Base-by-base conservation (phyloP, 2,329 filamentous ascomycete species). In the Lachnellula willkommii region DNA sequence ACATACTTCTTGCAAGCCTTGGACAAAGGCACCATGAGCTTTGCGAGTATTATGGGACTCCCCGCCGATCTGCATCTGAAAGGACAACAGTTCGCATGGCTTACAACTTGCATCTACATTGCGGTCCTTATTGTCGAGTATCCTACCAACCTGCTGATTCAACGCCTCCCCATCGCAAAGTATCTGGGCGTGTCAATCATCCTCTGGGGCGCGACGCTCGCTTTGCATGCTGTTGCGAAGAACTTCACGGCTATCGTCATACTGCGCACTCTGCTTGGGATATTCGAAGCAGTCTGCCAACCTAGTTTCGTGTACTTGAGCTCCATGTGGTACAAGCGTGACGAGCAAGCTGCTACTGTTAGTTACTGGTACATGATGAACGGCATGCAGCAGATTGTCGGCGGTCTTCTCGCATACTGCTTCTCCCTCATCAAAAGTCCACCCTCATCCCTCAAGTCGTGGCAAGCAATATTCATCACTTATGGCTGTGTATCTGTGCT, bases 291-390 rank as follows among this genome's bases (percentile, higher is more conserved):
- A 0, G 82, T 83, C 0, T 84, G 88, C 4, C 87, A 84, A 1
- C 86, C 86, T 0, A 81, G 83, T 0, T 88, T 88, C 63, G 80
- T 84, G 0, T 74, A 88, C 2, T 75, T 89, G 60, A 87, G 83
- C 2, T 80, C 76, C 4, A 83, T 88, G 72, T 89, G 86, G 85
- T 89, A 88, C 64, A 88, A 87, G 2, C 85, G 85, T 66, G 77
- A 77, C 53, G 85, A 89, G 67, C 85, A 89, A 71, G 83, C 82
- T 2, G 73, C 75, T 1, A 81, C 80, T 1, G 80, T 79, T 2
- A 79, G 87, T 52, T 89, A 65, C 54, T 69, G 66, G 66, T 88
- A 87, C 69, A 88, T 88, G 82, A 89, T 89, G 84, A 90, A 89
- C 66, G 86, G 87, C 2, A 78, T 77, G 1, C 86, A 89, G 66